Percentiles rank a stretch among this genome's conserved stretches.
Conservation (phyloP, 1,139 yeast species). For the Yamadazyma diospyri region DNA sequence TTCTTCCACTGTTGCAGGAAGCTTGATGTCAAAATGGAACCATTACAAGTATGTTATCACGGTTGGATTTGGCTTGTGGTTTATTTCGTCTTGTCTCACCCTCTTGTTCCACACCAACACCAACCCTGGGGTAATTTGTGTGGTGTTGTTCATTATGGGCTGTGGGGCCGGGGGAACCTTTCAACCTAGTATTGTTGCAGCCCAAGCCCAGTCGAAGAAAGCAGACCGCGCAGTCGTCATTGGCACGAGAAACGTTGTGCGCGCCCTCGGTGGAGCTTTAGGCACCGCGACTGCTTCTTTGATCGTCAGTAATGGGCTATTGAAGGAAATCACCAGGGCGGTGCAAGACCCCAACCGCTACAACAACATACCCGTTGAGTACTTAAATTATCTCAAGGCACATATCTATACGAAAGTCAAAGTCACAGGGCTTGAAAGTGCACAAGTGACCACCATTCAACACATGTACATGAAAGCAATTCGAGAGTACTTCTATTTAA, state of each 20-base stretch:
- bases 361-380: constrained; percentile 12
- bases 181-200: constrained; percentile 48
- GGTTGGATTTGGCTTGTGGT: constrained; percentile 44
- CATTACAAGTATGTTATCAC: constrained; percentile 41
- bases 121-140: constrained; percentile 29
- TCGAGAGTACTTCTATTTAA: constrained; percentile 36
- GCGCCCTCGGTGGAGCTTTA: constrained; percentile 54
- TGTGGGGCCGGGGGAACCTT: constrained; percentile 34
- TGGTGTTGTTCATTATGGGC: constrained; percentile 42
- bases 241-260: constrained; percentile 48
- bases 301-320: constrained; percentile 19
- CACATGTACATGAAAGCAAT: constrained; percentile 35
- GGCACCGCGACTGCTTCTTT: constrained; percentile 28
- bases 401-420: not conserved
- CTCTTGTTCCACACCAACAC: constrained; percentile 30
- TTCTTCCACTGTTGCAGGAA: constrained; percentile 41
- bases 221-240: constrained; percentile 56
- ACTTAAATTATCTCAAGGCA: not conserved
- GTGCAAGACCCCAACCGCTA: constrained; percentile 7
- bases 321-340: constrained; percentile 10
- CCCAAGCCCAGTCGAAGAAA: constrained; percentile 48
- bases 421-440: constrained; percentile 18
- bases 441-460: constrained; percentile 25
- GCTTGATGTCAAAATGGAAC: constrained; percentile 37
- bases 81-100: constrained; percentile 36